Evolutionary conservation across 2,329 filamentous ascomycete species (phyloP).

Genomic region (Teratosphaeriaceae sp.): DNA sequence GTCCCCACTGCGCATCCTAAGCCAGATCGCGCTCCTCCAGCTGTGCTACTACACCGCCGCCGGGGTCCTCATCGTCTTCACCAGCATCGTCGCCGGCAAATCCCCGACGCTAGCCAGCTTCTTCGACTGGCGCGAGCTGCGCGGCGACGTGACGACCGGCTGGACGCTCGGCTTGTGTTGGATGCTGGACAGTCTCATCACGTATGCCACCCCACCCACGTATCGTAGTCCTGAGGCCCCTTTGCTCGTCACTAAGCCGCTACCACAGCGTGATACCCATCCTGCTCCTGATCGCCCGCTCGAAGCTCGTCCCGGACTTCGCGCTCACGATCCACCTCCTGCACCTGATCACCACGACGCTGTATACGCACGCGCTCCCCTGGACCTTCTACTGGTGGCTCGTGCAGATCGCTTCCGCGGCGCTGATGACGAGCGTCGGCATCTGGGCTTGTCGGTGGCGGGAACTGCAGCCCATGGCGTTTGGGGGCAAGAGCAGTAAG

Average conservation of each 20-base stretch:
- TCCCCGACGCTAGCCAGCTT: constrained; percentile 53
- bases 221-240: too few species aligned
- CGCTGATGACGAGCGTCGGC: constrained; percentile 62
- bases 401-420: constrained; percentile 54
- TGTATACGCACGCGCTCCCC: constrained; percentile 74
- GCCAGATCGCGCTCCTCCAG: constrained; percentile 60
- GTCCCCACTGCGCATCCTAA: constrained; percentile 59
- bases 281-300: constrained; percentile 75
- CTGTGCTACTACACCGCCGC: constrained; percentile 58
- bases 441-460: constrained; percentile 90
- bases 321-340: constrained; percentile 81
- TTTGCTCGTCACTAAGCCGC: too few species aligned
- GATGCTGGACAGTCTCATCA: constrained; percentile 58
- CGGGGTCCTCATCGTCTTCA: constrained; percentile 59
- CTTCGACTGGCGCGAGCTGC: constrained; percentile 56
- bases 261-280: constrained; percentile 69
- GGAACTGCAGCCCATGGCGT: constrained; percentile 81
- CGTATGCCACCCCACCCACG: constrained; percentile 42
- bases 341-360: constrained; percentile 67
- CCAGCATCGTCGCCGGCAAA: constrained; percentile 58
- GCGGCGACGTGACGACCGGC: constrained; percentile 62
- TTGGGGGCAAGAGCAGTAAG: constrained; percentile 53
- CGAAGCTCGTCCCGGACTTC: constrained; percentile 93
- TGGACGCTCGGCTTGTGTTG: constrained; percentile 64
- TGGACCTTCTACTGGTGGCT: constrained; percentile 82